A percentile compares a stretch with the other conserved stretches of the same genome.
These are phyloP conservation scores for Collybia sordida DNA, from an alignment of 768 basidiomycete species.

Conservation along the genomic window DNA sequence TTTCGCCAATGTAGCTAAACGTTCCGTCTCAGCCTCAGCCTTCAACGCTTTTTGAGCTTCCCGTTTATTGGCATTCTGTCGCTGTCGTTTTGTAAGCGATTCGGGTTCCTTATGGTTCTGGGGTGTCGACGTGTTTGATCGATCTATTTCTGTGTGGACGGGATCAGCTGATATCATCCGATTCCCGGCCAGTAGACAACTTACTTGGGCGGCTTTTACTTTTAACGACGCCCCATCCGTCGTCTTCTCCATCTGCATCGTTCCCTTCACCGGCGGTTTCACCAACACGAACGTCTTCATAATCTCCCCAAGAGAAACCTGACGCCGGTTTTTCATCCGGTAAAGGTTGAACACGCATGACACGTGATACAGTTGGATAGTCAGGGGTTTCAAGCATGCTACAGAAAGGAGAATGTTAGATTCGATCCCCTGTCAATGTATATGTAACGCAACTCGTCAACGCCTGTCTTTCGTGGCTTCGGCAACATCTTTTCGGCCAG, in stretches of 20 bases:
- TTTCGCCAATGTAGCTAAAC: conserved; percentile 48
- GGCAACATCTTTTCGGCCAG: conserved; percentile 67
- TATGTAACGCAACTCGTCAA: conserved; percentile 61
- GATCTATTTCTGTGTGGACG: conserved; percentile 10
- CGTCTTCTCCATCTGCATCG: conserved; percentile 71
- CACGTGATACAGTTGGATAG: conserved; percentile 54
- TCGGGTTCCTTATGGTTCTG: conserved; percentile 35
- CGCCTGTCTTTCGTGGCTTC: conserved; percentile 61
- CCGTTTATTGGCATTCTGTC: conserved; percentile 61
- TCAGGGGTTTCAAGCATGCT: conserved; percentile 69
- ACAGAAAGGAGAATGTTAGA: conserved; percentile 11
- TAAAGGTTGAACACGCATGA: conserved; percentile 64
- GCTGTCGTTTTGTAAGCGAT: conserved; percentile 63
- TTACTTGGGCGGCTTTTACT: conserved; percentile 47
- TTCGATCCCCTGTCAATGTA: conserved; percentile 3
- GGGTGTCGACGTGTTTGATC: conserved; percentile 2
- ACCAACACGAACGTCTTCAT: conserved; percentile 57
- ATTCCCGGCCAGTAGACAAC: conserved; percentile 9
- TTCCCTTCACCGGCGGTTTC: conserved; percentile 40
- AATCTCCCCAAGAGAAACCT: conserved; percentile 77
- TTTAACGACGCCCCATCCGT: conserved; percentile 78
- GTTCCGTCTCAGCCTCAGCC: conserved; percentile 50
- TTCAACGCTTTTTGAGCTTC: conserved; percentile 60
- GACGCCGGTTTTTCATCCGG: conserved; percentile 58
- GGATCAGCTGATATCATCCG: not conserved